phyloP scores from a whole-genome alignment of 805 yeast species.

The Metschnikowia lachancei region DNA sequence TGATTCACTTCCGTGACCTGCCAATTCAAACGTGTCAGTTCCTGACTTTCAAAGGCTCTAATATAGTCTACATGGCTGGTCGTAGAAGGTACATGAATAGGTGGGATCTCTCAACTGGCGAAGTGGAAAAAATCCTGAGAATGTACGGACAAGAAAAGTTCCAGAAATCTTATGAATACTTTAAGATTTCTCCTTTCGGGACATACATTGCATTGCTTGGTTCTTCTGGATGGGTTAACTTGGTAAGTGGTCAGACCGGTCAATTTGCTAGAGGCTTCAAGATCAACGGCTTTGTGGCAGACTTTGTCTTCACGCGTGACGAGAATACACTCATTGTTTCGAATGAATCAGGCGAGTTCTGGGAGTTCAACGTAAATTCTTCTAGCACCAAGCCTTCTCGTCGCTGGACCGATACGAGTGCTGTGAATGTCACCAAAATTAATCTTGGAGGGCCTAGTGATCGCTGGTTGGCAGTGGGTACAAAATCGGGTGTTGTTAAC shows the following conservation, averaged over 20 bases:
- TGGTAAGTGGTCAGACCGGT: conserved; percentile 74
- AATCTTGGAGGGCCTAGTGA: conserved; percentile 67
- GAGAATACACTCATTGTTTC: conserved; percentile 49
- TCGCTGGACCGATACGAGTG: conserved; percentile 85
- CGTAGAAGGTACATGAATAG: conserved; percentile 88
- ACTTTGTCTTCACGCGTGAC: conserved; percentile 64
- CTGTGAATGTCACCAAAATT: conserved; percentile 76
- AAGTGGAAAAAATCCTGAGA: conserved; percentile 79
- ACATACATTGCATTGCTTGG: conserved; percentile 73
- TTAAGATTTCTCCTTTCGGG: conserved; percentile 74
- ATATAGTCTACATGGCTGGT: conserved; percentile 77
- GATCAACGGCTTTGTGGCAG: conserved; percentile 82
- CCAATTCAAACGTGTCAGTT: conserved; percentile 80
- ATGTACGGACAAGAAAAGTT: conserved; percentile 87
- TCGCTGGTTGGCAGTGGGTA: conserved; percentile 87
- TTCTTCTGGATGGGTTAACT: conserved; percentile 85
- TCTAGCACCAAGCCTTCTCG: conserved; percentile 36
- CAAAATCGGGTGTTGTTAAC: conserved; percentile 84
- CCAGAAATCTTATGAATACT: conserved; percentile 85
- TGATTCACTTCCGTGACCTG: conserved; percentile 71
- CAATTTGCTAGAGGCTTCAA: conserved; percentile 86
- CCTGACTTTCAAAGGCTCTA: conserved; percentile 41
- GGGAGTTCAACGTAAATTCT: conserved; percentile 61
- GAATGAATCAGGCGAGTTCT: conserved; percentile 80
- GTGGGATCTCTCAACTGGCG: conserved; percentile 75